phyloP scores from a whole-genome alignment of 805 yeast species.

The Brettanomyces nanus region DNA sequence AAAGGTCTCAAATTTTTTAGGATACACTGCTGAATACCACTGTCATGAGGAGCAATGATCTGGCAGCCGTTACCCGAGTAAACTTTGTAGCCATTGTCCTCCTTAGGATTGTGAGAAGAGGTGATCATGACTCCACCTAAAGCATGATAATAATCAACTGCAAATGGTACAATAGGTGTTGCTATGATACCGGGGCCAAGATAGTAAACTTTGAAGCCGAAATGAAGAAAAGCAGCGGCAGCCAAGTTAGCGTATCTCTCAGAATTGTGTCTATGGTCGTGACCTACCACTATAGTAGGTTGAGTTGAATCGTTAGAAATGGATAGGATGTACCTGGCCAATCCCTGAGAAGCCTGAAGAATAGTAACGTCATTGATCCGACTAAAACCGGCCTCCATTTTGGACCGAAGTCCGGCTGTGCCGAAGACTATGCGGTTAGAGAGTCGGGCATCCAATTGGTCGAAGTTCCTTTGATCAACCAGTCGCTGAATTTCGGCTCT shows the following conservation, averaged over 20 bases:
- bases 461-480: slow-evolving; percentile 28
- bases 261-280: slow-evolving; percentile 86
- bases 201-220: slow-evolving; percentile 64
- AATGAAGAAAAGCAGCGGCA: slow-evolving; percentile 59
- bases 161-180: slow-evolving; percentile 91
- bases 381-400: slow-evolving; percentile 86
- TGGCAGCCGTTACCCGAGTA: slow-evolving; percentile 94
- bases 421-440: slow-evolving; percentile 70
- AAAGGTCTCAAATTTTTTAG: slow-evolving; percentile 55
- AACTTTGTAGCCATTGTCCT: slow-evolving; percentile 91
- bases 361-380: slow-evolving; percentile 87
- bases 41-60: slow-evolving; percentile 88
- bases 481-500: slow-evolving; percentile 46
- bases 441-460: slow-evolving; percentile 44
- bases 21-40: slow-evolving; percentile 58
- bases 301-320: slow-evolving; percentile 22
- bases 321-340: slow-evolving; percentile 40
- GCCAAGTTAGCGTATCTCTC: slow-evolving; percentile 70
- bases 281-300: slow-evolving; percentile 64
- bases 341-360: slow-evolving; percentile 83
- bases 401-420: slow-evolving; percentile 84
- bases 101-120: slow-evolving; percentile 79
- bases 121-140: slow-evolving; percentile 89
- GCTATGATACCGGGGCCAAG: slow-evolving; percentile 50
- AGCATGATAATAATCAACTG: slow-evolving; percentile 54